Evolutionary conservation across 2,329 filamentous ascomycete genomes (phyloP).

Genomic region (Chrysoporthe deuterocubensis): DNA sequence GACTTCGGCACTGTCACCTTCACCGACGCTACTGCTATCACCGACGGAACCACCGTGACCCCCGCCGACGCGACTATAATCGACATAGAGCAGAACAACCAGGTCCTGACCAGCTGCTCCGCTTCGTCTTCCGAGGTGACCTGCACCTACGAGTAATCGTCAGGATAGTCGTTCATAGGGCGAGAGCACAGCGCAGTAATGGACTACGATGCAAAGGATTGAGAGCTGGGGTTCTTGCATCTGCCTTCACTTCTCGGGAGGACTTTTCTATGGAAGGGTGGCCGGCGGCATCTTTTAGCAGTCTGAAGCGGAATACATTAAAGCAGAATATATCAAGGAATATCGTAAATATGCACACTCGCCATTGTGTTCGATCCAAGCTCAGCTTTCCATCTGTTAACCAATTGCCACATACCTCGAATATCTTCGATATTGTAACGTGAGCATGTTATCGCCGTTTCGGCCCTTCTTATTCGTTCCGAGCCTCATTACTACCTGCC

Average conservation of each 20-base stretch:
- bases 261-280: neutral
- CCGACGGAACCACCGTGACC: conserved; percentile 38
- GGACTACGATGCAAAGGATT: neutral
- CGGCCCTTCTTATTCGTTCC: too few relatives aligned
- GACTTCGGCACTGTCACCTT: conserved; percentile 54
- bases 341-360: neutral
- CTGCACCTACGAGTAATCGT: conserved; percentile 41
- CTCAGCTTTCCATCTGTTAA: too few relatives aligned
- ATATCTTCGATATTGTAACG: too few relatives aligned
- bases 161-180: too few relatives aligned
- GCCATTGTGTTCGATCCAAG: neutral
- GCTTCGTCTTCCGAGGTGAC: conserved; percentile 28
- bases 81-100: conserved; percentile 68
- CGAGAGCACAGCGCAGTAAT: neutral
- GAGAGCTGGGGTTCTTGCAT: neutral
- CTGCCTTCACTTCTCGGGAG: neutral
- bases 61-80: conserved; percentile 62
- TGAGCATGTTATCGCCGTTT: too few relatives aligned
- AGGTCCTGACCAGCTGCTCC: conserved; percentile 47
- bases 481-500: too few relatives aligned
- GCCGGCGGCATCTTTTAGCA: neutral
- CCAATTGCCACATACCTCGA: too few relatives aligned
- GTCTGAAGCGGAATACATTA: neutral
- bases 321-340: neutral
- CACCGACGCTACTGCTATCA: conserved; percentile 39